Evolutionary conservation across 768 basidiomycete species (phyloP).

Genomic region (Serendipita sp.): DNA sequence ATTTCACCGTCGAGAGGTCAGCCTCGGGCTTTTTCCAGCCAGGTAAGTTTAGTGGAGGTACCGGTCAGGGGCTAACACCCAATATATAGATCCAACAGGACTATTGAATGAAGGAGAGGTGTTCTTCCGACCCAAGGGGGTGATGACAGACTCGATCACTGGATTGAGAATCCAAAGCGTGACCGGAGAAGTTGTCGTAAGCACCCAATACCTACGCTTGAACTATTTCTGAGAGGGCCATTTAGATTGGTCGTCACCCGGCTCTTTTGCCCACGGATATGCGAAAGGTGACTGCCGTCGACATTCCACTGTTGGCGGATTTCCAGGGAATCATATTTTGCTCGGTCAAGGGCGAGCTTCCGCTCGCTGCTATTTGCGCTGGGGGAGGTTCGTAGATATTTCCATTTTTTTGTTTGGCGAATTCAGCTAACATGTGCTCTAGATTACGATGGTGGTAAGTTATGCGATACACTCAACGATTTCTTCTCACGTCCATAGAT

Average conservation of each 20-base stretch:
- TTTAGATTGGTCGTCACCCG: conserved; percentile 3
- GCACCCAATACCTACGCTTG: not conserved
- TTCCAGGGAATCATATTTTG: not conserved
- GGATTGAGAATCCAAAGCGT: not conserved
- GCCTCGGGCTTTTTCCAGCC: conserved; percentile 1
- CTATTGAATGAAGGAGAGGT: not conserved
- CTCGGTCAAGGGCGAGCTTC: not conserved
- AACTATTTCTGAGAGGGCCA: not conserved
- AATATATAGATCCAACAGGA: not conserved
- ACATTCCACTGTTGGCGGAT: not conserved
- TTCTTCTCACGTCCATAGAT: not conserved
- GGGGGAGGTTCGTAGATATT: not conserved
- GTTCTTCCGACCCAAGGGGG: not conserved
- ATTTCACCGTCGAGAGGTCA: not conserved
- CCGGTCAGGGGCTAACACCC: too few species aligned
- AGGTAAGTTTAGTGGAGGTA: not conserved
- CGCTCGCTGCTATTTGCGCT: not conserved
- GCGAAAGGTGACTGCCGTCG: not conserved
- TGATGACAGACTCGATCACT: not conserved
- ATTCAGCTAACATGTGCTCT: not conserved
- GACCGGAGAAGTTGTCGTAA: not conserved
- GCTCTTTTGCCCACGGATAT: not conserved
- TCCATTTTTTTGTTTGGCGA: not conserved
- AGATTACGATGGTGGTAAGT: conserved; percentile 3
- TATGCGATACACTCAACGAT: not conserved